A percentile compares a stretch with the other conserved stretches of the same genome.
Conservation (phyloP, 345 rosid genomes). For the Sapria himalayana region DNA sequence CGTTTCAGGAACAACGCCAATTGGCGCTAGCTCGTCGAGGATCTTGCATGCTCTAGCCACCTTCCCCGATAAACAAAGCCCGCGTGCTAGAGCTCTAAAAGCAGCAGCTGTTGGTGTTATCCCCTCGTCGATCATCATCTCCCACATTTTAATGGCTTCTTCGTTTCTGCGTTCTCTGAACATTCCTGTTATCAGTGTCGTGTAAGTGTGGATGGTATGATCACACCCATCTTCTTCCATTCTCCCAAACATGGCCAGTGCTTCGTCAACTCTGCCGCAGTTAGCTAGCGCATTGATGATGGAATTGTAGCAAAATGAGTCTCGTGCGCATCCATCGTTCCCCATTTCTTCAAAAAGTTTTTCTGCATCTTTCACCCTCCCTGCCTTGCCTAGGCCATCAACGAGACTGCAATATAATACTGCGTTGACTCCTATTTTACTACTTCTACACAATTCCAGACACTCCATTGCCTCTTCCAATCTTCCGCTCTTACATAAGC, state of each 20-base stretch:
- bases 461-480: constrained; percentile 46
- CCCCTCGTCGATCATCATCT: constrained; percentile 68
- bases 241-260: constrained; percentile 32
- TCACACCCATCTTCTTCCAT: constrained; percentile 70
- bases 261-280: constrained; percentile 43
- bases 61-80: constrained; percentile 77
- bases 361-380: constrained; percentile 59
- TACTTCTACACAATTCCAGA: constrained; percentile 23
- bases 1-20: constrained; percentile 57
- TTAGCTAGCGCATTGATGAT: constrained; percentile 53
- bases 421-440: constrained; percentile 39
- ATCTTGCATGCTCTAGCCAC: constrained; percentile 77
- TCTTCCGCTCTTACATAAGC: constrained; percentile 61
- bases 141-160: constrained; percentile 69
- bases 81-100: constrained; percentile 44
- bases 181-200: constrained; percentile 42
- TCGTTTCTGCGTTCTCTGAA: constrained; percentile 50
- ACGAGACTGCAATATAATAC: constrained; percentile 59
- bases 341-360: constrained; percentile 58
- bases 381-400: constrained; percentile 77
- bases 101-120: constrained; percentile 71
- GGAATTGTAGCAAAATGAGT: constrained; percentile 70
- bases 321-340: constrained; percentile 35
- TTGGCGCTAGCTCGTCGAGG: constrained; percentile 71
- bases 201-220: constrained; percentile 56